Conservation (phyloP, 2,329 filamentous ascomycete species). For the Coniella vitis region DNA sequence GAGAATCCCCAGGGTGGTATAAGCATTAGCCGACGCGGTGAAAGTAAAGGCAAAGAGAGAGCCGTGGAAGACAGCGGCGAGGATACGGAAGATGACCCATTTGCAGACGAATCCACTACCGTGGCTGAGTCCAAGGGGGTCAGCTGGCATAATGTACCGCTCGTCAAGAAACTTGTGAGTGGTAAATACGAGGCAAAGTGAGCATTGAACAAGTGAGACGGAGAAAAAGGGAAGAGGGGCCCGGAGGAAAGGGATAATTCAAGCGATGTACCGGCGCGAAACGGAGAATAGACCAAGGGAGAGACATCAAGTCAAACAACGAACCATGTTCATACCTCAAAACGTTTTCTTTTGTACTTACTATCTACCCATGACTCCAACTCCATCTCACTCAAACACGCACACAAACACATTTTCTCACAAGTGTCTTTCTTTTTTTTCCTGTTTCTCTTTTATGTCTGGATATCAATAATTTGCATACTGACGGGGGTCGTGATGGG, state of each 20-base stretch:
- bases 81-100: conserved; percentile 54
- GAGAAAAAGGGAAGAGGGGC: not conserved
- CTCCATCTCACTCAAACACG: too few species aligned
- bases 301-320: too few species aligned
- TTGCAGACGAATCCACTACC: conserved; percentile 51
- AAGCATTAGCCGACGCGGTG: conserved; percentile 51
- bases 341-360: too few species aligned
- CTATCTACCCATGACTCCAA: too few species aligned
- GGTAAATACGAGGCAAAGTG: conserved; percentile 65
- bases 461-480: not conserved
- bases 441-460: too few species aligned
- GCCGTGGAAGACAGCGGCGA: conserved; percentile 31
- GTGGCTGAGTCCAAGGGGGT: conserved; percentile 22
- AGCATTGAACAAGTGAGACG: not conserved
- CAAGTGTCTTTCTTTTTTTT: too few species aligned
- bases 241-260: too few species aligned
- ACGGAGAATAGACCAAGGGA: too few species aligned
- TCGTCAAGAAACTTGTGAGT: conserved; percentile 60
- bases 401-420: too few species aligned
- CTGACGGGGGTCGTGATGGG: not conserved
- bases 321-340: too few species aligned
- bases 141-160: conserved; percentile 61
- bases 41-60: conserved; percentile 45
- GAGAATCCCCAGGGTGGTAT: conserved; percentile 53
- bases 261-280: too few species aligned